Percentiles rank a stretch among this genome's conserved stretches.
Evolutionary conservation across 163 green algal species (phyloP).

Genomic region (Trebouxia gelatinosa): DNA sequence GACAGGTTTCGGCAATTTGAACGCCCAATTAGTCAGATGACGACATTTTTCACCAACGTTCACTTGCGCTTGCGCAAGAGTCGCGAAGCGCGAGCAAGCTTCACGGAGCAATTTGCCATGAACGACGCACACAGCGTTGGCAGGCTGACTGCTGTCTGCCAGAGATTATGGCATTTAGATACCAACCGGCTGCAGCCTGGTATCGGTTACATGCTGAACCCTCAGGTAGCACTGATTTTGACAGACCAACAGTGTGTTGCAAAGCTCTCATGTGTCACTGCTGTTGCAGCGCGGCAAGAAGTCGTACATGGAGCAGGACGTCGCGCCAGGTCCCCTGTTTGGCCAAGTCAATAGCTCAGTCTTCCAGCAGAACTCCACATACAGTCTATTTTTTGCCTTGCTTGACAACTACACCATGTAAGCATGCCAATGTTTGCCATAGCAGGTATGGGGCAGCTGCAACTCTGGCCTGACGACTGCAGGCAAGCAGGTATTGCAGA

Average conservation of each 20-base stretch:
- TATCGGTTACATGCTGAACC: constrained; percentile 53
- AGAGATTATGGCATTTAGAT: constrained; percentile 58
- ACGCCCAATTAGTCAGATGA: no score
- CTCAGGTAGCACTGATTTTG: constrained; percentile 39
- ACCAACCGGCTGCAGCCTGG: constrained; percentile 46
- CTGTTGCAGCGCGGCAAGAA: constrained; percentile 46
- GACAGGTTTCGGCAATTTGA: no score
- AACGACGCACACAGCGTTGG: no score
- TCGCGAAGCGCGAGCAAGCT: no score
- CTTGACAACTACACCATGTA: constrained; percentile 71
- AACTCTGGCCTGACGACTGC: constrained; percentile 1
- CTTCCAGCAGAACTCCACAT: constrained; percentile 55
- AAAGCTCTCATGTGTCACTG: not conserved
- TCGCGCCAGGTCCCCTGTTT: constrained; percentile 46
- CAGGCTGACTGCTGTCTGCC: constrained; percentile 19
- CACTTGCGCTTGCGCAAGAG: no score
- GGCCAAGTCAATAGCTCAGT: constrained; percentile 48
- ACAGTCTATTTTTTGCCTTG: constrained; percentile 61
- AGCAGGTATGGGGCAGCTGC: not conserved
- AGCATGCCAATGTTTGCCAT: not conserved
- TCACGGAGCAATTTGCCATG: no score
- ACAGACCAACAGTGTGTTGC: not conserved
- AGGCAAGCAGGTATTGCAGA: constrained; percentile 43
- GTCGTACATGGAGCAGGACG: constrained; percentile 43
- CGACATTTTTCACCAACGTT: no score